A percentile compares a stretch with the other conserved stretches of the same genome.
phyloP scores from a whole-genome alignment of 2,329 filamentous ascomycete species.

The Pseudogymnoascus destructans region DNA sequence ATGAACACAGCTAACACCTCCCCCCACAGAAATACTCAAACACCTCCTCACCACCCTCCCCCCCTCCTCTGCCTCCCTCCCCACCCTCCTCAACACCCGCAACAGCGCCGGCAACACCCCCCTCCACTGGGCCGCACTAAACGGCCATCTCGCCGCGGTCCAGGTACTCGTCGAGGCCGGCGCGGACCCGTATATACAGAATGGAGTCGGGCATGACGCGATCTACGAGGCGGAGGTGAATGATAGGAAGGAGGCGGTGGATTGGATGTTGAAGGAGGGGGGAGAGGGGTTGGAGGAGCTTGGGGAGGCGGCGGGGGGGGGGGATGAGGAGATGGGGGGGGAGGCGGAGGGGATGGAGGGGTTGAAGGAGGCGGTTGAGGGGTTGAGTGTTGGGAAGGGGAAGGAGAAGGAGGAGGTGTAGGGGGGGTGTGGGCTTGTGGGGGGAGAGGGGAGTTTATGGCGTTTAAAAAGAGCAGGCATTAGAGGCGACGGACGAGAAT shows the following conservation, averaged over 20 bases:
- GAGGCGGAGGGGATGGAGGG: not conserved
- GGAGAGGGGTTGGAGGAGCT: constrained; percentile 28
- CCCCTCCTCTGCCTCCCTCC: constrained; percentile 19
- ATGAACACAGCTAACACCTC: not conserved
- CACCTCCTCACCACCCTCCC: constrained; percentile 33
- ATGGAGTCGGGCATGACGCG: constrained; percentile 72
- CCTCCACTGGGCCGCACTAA: constrained; percentile 86
- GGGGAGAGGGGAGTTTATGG: not conserved
- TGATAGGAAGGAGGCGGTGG: constrained; percentile 51
- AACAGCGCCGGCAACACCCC: constrained; percentile 84
- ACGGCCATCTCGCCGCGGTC: constrained; percentile 71
- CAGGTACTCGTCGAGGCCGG: constrained; percentile 64
- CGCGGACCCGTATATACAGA: constrained; percentile 65
- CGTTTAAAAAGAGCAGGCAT: not conserved
- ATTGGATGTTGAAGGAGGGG: constrained; percentile 34
- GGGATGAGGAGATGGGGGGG: constrained; percentile 14
- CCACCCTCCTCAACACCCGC: constrained; percentile 48
- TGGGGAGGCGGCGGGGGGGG: constrained; percentile 17
- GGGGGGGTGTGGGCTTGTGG: not conserved
- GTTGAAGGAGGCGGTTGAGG: constrained; percentile 1
- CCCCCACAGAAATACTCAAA: constrained; percentile 31
- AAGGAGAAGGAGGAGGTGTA: not conserved
- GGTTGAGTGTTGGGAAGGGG: not conserved
- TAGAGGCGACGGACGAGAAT: not conserved
- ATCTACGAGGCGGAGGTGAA: constrained; percentile 61